Evolutionary conservation across 345 rosid species (phyloP), one percentile per base, ranked within the genome.

Genomic region (Gossypium rotundifolium): DNA sequence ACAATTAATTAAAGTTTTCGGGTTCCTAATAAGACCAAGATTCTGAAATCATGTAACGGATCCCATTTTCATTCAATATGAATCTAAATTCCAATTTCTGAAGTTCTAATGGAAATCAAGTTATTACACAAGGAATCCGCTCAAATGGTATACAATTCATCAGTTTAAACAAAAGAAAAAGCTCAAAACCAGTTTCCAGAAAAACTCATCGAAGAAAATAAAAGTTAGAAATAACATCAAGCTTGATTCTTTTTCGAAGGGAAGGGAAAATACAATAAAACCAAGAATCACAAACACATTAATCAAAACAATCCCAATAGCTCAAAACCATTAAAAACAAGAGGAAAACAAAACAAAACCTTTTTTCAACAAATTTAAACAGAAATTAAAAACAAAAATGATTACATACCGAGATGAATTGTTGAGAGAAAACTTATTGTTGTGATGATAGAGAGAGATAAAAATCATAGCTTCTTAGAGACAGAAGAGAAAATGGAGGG

Each of bases 351-450:
- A 79, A 53, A 52, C 9, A 33, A 42, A 29, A 62, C 67, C 74
- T 61, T 67, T 13, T 25, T 18, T 25, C 2, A 44, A 49, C 71
- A 63, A 73, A 70, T 54, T 48, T 4, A 72, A 14, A 79, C 70
- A 2, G n/a, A 62, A 9, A 76, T 33, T 48, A 44, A 20, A 55
- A 40, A 57, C 64, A 29, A 10, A 51, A 63, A 75, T 42, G 75
- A 52, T 62, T 16, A 77, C 92, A 75, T 87, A 88, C 93, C 93
- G 88, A 79, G 90, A 88, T 87, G 87, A 84, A 84, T 84, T 80
- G 76, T 55, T 20, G 65, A 61, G 68, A 66, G 62, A 68, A 72
- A 69, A 23, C 40, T 44, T 58, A 40, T 14, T 73, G 9, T 64
- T 23, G 18, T 23, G 22, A 25, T 4, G 60, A 55, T 23, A 55